Percentiles rank a stretch among this genome's conserved stretches.
phyloP scores from a whole-genome alignment of 306 rosid species.

The Boehmeria nivea region DNA sequence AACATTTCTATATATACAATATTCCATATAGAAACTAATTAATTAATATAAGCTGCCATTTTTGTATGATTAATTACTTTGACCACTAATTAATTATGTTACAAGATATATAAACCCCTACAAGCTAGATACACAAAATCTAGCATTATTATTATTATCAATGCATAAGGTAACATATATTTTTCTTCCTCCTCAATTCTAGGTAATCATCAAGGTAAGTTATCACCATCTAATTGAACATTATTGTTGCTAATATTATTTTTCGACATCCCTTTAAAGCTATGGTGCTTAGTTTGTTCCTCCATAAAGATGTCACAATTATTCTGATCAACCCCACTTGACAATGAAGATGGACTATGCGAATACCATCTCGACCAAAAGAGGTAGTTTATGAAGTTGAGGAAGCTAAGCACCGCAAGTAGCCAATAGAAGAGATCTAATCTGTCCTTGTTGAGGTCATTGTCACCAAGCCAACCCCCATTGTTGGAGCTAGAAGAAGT shows the following conservation, averaged over 20 bases:
- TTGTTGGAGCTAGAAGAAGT: constrained; percentile 32
- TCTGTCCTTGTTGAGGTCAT: constrained; percentile 73
- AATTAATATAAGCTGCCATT: no score
- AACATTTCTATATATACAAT: neutral
- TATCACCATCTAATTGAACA: constrained; percentile 15
- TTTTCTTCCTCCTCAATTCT: neutral
- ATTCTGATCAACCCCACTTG: constrained; percentile 14
- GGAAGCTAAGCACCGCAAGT: constrained; percentile 64
- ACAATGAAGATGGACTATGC: constrained; percentile 30
- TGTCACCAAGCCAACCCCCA: constrained; percentile 71
- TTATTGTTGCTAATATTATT: constrained; percentile 5
- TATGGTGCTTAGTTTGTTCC: constrained; percentile 3
- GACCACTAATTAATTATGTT: neutral
- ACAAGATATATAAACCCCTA: neutral
- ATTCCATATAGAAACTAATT: no score
- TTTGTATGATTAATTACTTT: neutral
- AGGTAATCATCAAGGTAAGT: constrained; percentile 20
- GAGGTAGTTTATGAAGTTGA: constrained; percentile 75
- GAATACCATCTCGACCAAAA: constrained; percentile 72
- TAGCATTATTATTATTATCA: neutral
- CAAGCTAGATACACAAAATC: neutral
- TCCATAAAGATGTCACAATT: constrained; percentile 13
- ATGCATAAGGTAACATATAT: no score
- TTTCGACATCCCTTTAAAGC: constrained; percentile 18
- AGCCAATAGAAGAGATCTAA: constrained; percentile 87